These are phyloP conservation scores for Akanthomyces muscarius DNA, from an alignment of 2,329 filamentous ascomycete genomes.

Conservation along the genomic window DNA sequence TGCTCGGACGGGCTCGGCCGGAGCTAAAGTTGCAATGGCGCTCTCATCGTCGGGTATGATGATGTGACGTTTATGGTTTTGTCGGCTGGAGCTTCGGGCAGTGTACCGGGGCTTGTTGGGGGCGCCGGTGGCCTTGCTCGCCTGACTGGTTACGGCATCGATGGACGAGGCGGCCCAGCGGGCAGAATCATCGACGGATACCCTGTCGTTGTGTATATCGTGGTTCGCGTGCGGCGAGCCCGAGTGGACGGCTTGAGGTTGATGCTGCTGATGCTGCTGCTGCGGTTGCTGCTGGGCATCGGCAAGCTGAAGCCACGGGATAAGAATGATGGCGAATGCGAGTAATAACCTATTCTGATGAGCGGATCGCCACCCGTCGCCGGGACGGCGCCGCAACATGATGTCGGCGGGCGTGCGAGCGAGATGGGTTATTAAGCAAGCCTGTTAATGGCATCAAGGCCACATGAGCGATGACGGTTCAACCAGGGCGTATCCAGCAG, in stretches of 20 bases:
- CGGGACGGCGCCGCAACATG: slow-evolving; percentile 63
- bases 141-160: slow-evolving; percentile 27
- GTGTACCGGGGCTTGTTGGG: slow-evolving; percentile 22
- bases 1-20: slow-evolving; percentile 93
- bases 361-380: slow-evolving; percentile 49
- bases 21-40: slow-evolving; percentile 97
- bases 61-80: slow-evolving; percentile 25
- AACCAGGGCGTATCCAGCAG: slow-evolving; percentile 8
- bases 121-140: slow-evolving; percentile 27
- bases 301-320: slow-evolving; percentile 53
- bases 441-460: slow-evolving; percentile 3
- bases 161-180: slow-evolving; percentile 19
- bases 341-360: slow-evolving; percentile 46
- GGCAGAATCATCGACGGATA: slow-evolving; percentile 27
- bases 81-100: slow-evolving; percentile 25
- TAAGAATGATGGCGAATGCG: slow-evolving; percentile 54
- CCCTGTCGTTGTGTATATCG: slow-evolving; percentile 23
- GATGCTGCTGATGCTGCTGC: slow-evolving; percentile 14
- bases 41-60: slow-evolving; percentile 67
- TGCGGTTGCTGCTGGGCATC: slow-evolving; percentile 60
- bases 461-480: slow-evolving; percentile 6
- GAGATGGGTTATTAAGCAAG: neutral
- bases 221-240: slow-evolving; percentile 21
- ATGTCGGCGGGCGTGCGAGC: slow-evolving; percentile 35
- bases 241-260: slow-evolving; percentile 9